Percentiles rank a stretch among this genome's conserved stretches.
Evolutionary conservation across 352 stramenopile genomes (phyloP).

Genomic region (Globisporangium okanoganense): DNA sequence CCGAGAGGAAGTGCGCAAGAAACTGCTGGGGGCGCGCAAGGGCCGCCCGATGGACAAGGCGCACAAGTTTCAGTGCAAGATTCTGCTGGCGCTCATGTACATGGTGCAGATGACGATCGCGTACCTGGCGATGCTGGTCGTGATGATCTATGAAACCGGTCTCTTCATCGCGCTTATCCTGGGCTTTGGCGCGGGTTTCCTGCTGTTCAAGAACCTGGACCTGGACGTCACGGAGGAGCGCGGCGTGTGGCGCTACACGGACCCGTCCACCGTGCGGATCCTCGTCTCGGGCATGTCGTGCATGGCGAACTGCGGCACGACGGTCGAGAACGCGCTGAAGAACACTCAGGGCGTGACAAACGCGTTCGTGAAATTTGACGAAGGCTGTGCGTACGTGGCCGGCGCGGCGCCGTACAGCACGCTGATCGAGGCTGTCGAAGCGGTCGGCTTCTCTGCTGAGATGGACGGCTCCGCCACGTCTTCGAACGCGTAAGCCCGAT

Average conservation of each 20-base stretch:
- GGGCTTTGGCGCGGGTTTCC: slow-evolving; percentile 65
- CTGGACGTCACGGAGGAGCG: slow-evolving; percentile 65
- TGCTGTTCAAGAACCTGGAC: slow-evolving; percentile 73
- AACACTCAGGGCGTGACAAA: slow-evolving; percentile 58
- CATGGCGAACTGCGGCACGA: slow-evolving; percentile 90
- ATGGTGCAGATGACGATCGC: slow-evolving; percentile 81
- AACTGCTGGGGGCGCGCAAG: slow-evolving; percentile 34
- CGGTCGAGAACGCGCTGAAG: slow-evolving; percentile 55
- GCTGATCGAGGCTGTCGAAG: slow-evolving; percentile 61
- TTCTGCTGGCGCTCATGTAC: slow-evolving; percentile 57
- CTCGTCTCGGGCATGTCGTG: slow-evolving; percentile 87
- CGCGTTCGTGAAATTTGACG: slow-evolving; percentile 73
- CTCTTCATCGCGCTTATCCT: slow-evolving; percentile 70
- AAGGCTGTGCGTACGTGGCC: slow-evolving; percentile 69
- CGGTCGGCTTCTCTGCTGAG: slow-evolving; percentile 62
- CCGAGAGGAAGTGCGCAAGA: slow-evolving; percentile 46
- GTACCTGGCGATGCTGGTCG: slow-evolving; percentile 81
- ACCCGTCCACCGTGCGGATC: slow-evolving; percentile 67
- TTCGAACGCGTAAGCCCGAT: slow-evolving; percentile 52
- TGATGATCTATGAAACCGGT: slow-evolving; percentile 80
- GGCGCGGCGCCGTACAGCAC: slow-evolving; percentile 45
- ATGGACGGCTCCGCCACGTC: slow-evolving; percentile 31
- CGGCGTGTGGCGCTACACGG: slow-evolving; percentile 64
- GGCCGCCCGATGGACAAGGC: slow-evolving; percentile 38
- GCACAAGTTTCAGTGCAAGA: slow-evolving; percentile 64